A percentile compares a stretch with the other conserved stretches of the same genome.
Conservation (phyloP, 2,329 filamentous ascomycete genomes). For the Blastomyces percursus region DNA sequence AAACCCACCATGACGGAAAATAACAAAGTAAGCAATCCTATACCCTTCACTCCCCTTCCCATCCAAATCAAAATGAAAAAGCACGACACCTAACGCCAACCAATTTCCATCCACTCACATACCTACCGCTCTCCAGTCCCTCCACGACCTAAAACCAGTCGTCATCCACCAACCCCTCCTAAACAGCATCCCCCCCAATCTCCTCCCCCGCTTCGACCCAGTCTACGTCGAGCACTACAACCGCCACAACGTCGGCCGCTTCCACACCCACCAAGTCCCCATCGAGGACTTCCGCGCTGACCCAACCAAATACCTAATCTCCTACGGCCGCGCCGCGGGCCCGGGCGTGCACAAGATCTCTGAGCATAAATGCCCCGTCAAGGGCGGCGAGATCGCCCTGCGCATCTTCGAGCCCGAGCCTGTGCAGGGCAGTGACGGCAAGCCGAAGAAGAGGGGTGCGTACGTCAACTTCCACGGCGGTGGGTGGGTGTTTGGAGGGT, state of each 20-base stretch:
- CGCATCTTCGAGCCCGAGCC: constrained; percentile 31
- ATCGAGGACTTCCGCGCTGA: constrained; percentile 32
- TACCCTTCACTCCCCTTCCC: not conserved
- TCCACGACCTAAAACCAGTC: constrained; percentile 21
- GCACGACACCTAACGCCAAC: not conserved
- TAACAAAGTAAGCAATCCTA: not conserved
- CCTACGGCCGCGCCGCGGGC: constrained; percentile 30
- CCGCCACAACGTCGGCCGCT: constrained; percentile 32
- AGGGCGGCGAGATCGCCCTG: constrained; percentile 31
- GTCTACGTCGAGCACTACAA: constrained; percentile 34
- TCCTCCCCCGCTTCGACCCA: constrained; percentile 31
- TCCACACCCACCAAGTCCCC: constrained; percentile 34
- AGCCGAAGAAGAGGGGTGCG: constrained; percentile 24
- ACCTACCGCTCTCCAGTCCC: constrained; percentile 5
- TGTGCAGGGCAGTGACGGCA: constrained; percentile 17
- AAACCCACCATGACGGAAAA: not conserved
- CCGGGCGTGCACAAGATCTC: constrained; percentile 31
- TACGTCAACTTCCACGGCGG: constrained; percentile 36
- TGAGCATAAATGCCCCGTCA: constrained; percentile 31
- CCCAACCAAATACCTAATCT: constrained; percentile 29
- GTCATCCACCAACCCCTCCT: constrained; percentile 27
- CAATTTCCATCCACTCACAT: not conserved
- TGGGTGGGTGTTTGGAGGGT: constrained; percentile 36
- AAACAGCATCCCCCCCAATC: constrained; percentile 32
- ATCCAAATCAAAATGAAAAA: not conserved